Evolutionary conservation across 2,329 filamentous ascomycete genomes (phyloP).

Genomic region (Endothia cerciana): DNA sequence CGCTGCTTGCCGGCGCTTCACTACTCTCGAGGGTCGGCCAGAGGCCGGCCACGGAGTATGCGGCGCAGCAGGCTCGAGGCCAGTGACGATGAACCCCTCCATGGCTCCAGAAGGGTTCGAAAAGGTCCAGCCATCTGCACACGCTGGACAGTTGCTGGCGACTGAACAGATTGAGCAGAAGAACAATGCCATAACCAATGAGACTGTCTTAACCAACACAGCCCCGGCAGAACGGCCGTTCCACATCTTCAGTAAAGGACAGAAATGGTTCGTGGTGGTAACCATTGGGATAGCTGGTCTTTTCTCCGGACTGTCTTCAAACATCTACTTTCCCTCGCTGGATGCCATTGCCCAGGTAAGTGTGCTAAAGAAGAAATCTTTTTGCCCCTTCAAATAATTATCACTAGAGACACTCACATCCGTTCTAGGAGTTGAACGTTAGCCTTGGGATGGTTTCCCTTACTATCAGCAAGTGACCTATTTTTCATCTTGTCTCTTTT

Average conservation of each 20-base stretch:
- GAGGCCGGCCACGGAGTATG: conserved; percentile 12
- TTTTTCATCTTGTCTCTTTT: no score
- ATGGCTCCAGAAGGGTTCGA: not conserved
- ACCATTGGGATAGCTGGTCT: conserved; percentile 54
- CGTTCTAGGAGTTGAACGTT: conserved; percentile 37
- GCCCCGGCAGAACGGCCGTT: conserved; percentile 31
- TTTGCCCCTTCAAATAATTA: not conserved
- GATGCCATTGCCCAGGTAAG: conserved; percentile 41
- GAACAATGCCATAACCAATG: not conserved
- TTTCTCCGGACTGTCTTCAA: conserved; percentile 56
- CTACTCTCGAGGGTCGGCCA: conserved; percentile 16
- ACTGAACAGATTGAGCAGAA: not conserved
- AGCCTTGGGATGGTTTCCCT: conserved; percentile 41
- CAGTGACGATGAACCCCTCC: not conserved
- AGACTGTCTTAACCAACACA: not conserved
- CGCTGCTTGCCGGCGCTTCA: conserved; percentile 12
- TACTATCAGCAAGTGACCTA: conserved; percentile 39
- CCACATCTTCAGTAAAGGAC: conserved; percentile 41
- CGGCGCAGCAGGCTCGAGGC: conserved; percentile 1
- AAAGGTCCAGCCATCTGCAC: not conserved
- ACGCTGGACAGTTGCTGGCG: not conserved
- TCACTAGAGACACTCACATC: not conserved
- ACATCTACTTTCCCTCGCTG: conserved; percentile 55
- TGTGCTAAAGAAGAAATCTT: not conserved
- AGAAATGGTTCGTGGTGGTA: conserved; percentile 52